Evolutionary conservation across 2,329 filamentous ascomycete genomes (phyloP).

Genomic region (Botrytis fragariae): DNA sequence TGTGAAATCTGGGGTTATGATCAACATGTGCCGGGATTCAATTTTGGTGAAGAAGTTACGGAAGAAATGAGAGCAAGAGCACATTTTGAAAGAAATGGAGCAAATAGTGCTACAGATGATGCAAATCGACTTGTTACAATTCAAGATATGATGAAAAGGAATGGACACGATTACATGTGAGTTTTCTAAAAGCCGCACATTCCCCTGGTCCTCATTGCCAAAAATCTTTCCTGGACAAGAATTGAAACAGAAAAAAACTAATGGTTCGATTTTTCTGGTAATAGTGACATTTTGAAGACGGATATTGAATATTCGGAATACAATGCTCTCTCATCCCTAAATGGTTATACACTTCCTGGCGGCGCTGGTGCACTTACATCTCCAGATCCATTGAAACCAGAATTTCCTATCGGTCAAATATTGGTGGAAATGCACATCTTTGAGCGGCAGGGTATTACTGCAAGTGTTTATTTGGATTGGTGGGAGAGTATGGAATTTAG

Average conservation of each 20-base stretch:
- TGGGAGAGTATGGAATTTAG: constrained; percentile 36
- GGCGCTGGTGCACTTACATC: constrained; percentile 8
- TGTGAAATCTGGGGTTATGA: constrained; percentile 44
- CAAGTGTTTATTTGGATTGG: constrained; percentile 33
- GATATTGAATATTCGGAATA: constrained; percentile 43
- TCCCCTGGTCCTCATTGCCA: neutral
- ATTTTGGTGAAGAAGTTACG: constrained; percentile 38
- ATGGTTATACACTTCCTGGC: constrained; percentile 15
- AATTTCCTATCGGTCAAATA: constrained; percentile 34
- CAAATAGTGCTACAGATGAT: constrained; percentile 36
- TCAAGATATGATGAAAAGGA: constrained; percentile 41
- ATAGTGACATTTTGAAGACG: constrained; percentile 42
- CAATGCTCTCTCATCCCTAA: constrained; percentile 36
- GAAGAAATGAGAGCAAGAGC: constrained; percentile 28
- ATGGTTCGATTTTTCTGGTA: neutral
- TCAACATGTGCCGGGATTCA: constrained; percentile 33
- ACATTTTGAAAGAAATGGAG: constrained; percentile 40
- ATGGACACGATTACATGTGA: constrained; percentile 40
- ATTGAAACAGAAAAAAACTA: neutral
- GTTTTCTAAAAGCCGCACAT: neutral
- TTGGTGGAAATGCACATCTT: constrained; percentile 34
- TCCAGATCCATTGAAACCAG: constrained; percentile 20
- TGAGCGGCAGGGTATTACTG: constrained; percentile 25
- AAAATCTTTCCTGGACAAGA: neutral
- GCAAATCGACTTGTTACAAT: constrained; percentile 37